phyloP scores from a whole-genome alignment of 2,329 filamentous ascomycete genomes.

The Pseudogymnoascus sp. region DNA sequence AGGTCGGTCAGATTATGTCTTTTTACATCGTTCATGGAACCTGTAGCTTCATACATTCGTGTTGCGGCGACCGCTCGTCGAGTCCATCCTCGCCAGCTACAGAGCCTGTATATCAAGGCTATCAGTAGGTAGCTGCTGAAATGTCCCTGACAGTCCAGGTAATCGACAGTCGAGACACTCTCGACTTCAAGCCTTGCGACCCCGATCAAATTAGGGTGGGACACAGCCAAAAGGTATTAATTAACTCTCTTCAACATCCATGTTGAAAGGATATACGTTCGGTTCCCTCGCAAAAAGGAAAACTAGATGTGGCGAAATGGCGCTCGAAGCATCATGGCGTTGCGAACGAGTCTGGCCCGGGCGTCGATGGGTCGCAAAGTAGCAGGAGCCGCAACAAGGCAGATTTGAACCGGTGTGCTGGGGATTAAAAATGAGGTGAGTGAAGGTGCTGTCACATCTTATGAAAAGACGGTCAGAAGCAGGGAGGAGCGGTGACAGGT shows the following conservation, averaged over 20 bases:
- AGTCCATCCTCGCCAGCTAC: not conserved
- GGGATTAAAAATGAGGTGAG: not conserved
- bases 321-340: not conserved
- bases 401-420: not conserved
- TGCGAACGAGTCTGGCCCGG: not conserved
- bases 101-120: not conserved
- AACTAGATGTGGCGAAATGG: not conserved
- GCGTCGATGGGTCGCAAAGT: not conserved
- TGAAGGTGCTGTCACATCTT: not conserved
- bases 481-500: not conserved
- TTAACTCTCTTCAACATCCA: not conserved
- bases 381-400: not conserved
- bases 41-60: not conserved
- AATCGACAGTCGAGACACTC: not conserved
- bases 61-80: not conserved
- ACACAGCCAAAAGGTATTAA: not conserved
- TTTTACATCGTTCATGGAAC: not conserved
- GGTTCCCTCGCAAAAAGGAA: conserved; percentile 1
- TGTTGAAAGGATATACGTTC: not conserved
- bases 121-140: not conserved
- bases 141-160: not conserved
- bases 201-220: not conserved
- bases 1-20: not conserved
- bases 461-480: conserved; percentile 3
- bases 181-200: not conserved